Evolutionary conservation across 129 eudicot species (phyloP).

Genomic region (Cynara cardunculus): DNA sequence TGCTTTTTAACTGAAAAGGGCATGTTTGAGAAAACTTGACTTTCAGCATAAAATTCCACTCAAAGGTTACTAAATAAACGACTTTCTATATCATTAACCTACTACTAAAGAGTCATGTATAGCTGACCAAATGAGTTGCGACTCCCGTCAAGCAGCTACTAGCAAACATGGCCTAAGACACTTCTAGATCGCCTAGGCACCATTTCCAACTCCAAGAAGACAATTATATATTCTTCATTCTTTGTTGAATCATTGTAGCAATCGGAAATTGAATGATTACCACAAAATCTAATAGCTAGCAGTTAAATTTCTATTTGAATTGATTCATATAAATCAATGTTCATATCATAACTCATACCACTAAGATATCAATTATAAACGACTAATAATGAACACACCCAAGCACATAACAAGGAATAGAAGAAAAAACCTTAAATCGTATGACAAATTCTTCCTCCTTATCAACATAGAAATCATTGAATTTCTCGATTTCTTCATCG

Average conservation of each 20-base stretch:
- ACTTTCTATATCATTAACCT: too few species aligned
- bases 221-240: not conserved
- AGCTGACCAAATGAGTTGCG: too few species aligned
- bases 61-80: too few species aligned
- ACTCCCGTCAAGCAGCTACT: too few species aligned
- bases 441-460: conserved; percentile 73
- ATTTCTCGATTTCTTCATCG: conserved; percentile 58
- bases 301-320: not conserved
- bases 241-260: not conserved
- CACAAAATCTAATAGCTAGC: conserved; percentile 4
- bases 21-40: too few species aligned
- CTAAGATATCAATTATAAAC: not conserved
- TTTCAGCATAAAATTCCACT: too few species aligned
- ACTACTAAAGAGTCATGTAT: too few species aligned
- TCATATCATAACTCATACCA: not conserved
- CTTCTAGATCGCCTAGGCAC: not conserved
- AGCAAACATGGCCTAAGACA: not conserved
- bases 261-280: not conserved
- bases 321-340: not conserved
- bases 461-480: conserved; percentile 79
- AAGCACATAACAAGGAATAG: not conserved
- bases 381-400: not conserved
- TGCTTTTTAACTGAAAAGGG: too few species aligned
- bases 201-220: not conserved
- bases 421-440: conserved; percentile 49